Evolutionary conservation across 1,284 basidiomycete species (phyloP).

Genomic region (Ceratobasidium theobromae): DNA sequence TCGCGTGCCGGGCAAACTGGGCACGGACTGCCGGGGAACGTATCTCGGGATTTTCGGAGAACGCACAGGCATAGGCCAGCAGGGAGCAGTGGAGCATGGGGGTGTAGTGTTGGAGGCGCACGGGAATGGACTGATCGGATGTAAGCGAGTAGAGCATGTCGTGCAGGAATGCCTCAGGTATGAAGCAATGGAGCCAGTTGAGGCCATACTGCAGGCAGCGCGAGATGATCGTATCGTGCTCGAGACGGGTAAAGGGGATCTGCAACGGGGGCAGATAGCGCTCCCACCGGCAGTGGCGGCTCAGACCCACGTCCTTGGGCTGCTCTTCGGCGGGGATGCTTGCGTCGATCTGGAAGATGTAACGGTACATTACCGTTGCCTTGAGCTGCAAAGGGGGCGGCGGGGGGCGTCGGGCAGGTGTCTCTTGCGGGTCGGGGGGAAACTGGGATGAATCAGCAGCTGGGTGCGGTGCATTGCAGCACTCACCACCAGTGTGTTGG

Average conservation of each 20-base stretch:
- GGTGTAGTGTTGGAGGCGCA: neutral
- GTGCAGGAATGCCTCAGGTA: conserved; percentile 6
- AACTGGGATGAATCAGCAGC: neutral
- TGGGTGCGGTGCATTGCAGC: neutral
- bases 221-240: conserved; percentile 1
- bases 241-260: neutral
- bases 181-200: conserved; percentile 5
- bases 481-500: neutral
- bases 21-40: neutral
- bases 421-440: neutral
- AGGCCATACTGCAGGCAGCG: conserved; percentile 14
- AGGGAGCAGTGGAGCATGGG: conserved; percentile 15
- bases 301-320: neutral
- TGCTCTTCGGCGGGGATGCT: neutral
- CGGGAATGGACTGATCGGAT: neutral
- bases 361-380: neutral
- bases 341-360: conserved; percentile 11
- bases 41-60: conserved; percentile 8
- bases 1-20: neutral
- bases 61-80: conserved; percentile 11
- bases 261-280: conserved; percentile 11
- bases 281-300: conserved; percentile 4
- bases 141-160: conserved; percentile 26
- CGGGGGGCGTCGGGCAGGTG: too few relatives aligned
- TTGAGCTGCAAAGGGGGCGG: too few relatives aligned